Evolutionary conservation across 441 rosid species (phyloP).

Genomic region (Eugenia klotzschiana): DNA sequence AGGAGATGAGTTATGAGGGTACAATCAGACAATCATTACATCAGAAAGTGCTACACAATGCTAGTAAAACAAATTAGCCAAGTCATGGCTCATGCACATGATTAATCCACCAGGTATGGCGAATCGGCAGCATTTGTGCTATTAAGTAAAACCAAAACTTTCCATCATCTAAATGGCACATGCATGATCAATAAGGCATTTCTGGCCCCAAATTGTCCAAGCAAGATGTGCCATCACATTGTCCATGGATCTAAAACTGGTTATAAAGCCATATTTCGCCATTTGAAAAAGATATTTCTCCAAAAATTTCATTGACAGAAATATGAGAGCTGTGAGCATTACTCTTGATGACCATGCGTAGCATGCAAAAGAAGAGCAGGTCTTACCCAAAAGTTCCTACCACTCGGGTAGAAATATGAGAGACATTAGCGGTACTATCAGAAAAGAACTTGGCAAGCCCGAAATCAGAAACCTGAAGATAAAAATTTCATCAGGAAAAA

Average conservation of each 20-base stretch:
- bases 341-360: neutral
- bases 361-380: neutral
- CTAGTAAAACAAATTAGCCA: neutral
- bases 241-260: neutral
- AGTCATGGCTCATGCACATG: neutral
- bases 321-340: neutral
- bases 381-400: conserved; percentile 48
- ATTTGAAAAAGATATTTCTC: neutral
- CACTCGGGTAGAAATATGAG: conserved; percentile 40
- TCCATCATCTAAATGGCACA: neutral
- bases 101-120: neutral
- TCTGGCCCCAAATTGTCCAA: neutral
- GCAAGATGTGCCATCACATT: neutral
- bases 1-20: neutral
- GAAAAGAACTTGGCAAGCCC: conserved; percentile 39
- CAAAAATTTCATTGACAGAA: neutral
- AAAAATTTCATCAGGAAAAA: neutral
- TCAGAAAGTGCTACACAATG: neutral
- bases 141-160: neutral
- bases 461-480: conserved; percentile 41
- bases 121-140: neutral
- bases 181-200: neutral
- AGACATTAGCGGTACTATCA: conserved; percentile 8
- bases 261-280: neutral
- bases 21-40: neutral